Evolutionary conservation across 2,329 filamentous ascomycete species (phyloP), one percentile per base, ranked within the genome.

Genomic region (Cladophialophora carrionii): DNA sequence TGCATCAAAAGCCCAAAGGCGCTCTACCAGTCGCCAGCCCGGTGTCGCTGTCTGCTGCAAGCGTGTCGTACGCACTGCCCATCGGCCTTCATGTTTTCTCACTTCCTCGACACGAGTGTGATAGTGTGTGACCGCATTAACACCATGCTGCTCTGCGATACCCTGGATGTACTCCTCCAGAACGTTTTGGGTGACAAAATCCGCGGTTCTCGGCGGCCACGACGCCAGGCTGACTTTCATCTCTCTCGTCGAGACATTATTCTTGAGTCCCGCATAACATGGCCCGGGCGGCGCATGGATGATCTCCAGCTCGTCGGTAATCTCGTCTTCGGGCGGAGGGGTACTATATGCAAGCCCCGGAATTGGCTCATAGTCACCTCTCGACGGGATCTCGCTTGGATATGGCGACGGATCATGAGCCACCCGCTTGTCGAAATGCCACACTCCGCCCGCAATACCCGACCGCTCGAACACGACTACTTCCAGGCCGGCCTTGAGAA

Each of bases 81-180:
- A 90, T 2, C 72, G 70, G 10, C 74, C 74, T 0, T 73, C 76
- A 0, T 74, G 72, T 71, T 88, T 89, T 0, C 70, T 66, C 0
- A 84, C 71, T 2, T 77, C 75, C 65, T 83, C 83, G 0, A 90
- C 88, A n/a, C 84, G 78, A 0, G 87, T 89, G 52, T 87, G 78
- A 70, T 85, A 88, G 0, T 76, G 71, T 0, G 85, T 86, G 8
- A 79, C 71, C 0, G 78, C 73, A 2, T 85, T 74, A 0, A 88
- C 82, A 0, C 82, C 82, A 1, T 82, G 79, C 1, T 79, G 75
- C 0, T 69, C 68, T 0, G 87, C 83, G 0, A 87, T 83, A n/a
- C 82, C 79, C 65, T 87, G 83, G 4, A 90, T 83, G 70, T 90
- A 90, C 1, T 82, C 76, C 37, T 83, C 82, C 8, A 90, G 76